Evolutionary conservation across 1,139 yeast species (phyloP), one percentile per base, ranked within the genome.

Genomic region (Yamadazyma trypodendri): DNA sequence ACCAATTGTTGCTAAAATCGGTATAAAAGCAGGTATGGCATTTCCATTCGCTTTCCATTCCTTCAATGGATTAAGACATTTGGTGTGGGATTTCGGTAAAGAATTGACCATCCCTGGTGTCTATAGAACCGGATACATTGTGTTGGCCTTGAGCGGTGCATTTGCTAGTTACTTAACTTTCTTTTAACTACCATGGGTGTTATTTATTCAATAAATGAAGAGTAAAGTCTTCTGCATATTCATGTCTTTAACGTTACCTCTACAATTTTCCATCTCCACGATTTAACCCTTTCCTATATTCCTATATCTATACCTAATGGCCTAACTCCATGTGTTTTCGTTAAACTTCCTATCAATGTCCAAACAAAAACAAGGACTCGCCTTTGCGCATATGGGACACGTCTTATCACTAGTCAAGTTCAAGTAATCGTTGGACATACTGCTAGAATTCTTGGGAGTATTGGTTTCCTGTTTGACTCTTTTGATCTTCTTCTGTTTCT

Each of bases 1-100:
- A 49, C 95, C 96, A 29, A 58, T 77, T 18, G 69, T 69, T 42
- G 69, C 72, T 33, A 86, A 89, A 66, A 53, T 78, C 43, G 72
- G 73, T 28, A 65, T 79, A 43, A 92, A 92, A 71, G 81, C 84
- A 35, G 55, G 77, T 28, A 79, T 84, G 55, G 80, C 95, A 4
- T 77, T 78, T 67, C 92, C 97, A 49, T 89, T 92, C 63, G 85
- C 85, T 32, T 89, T 77, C 82, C 98, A 92, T 64, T 59, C 75
- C 36, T 77, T 73, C 61, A 89, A 90, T 63, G 97, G 97, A 54
- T 47, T 90, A 46, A 86, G 98, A 77, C 98, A 92, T 63, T 70
- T 90, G 66, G 58, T 87, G 41, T 92, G 97, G 97, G 97, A 92
- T 63, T 61, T 80, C 39, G 95, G 95, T 58, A 72, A 68, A 51